phyloP scores from a whole-genome alignment of 1,284 basidiomycete species.

The Leccinum ponderosum region DNA sequence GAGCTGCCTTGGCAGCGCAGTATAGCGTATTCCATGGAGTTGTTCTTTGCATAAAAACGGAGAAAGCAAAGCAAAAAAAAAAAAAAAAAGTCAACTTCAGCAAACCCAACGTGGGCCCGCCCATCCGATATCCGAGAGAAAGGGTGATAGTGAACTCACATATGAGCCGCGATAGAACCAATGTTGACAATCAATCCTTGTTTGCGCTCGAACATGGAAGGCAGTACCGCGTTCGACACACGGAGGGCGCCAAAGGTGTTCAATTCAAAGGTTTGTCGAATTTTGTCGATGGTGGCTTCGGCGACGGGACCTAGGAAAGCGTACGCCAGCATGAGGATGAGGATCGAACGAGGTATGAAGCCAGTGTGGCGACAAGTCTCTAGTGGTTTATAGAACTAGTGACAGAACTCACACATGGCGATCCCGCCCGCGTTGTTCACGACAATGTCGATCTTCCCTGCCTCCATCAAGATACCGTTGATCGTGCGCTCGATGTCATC shows the following conservation, averaged over 20 bases:
- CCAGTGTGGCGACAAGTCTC: background rate
- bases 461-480: slow-evolving; percentile 42
- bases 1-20: slow-evolving; percentile 65
- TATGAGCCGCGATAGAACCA: slow-evolving; percentile 63
- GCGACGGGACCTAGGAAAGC: slow-evolving; percentile 52
- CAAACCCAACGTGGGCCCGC: background rate
- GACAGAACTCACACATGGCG: slow-evolving; percentile 36
- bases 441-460: slow-evolving; percentile 61
- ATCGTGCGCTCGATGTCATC: slow-evolving; percentile 47
- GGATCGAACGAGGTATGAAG: background rate
- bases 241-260: slow-evolving; percentile 67
- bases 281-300: slow-evolving; percentile 56
- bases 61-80: slow-evolving; percentile 4
- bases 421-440: slow-evolving; percentile 66
- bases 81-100: background rate
- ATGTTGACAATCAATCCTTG: slow-evolving; percentile 73
- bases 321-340: background rate
- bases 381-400: background rate
- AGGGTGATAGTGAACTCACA: slow-evolving; percentile 40
- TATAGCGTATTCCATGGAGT: slow-evolving; percentile 74
- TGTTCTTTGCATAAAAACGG: slow-evolving; percentile 41
- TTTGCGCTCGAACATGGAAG: slow-evolving; percentile 64
- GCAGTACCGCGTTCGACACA: slow-evolving; percentile 63
- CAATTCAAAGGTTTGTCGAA: slow-evolving; percentile 55
- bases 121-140: background rate